Evolutionary conservation across 1,284 basidiomycete genomes (phyloP), one percentile per base, ranked within the genome.

Genomic region (Naganishia albida): DNA sequence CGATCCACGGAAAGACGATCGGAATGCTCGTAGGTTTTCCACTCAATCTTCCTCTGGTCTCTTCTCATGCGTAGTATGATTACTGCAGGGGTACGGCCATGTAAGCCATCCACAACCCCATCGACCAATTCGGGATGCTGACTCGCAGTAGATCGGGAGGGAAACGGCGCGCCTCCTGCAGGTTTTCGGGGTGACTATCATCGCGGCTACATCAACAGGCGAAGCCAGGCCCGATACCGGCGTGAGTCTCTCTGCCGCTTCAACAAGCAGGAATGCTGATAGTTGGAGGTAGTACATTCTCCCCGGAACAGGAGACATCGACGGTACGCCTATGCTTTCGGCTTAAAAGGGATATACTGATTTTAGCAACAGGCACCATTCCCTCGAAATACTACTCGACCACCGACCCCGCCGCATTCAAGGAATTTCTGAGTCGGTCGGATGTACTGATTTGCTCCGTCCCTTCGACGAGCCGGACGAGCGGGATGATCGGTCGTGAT

Each of bases 131-230:
- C 39, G 38, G 10, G 23, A 26, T 4, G 20, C 23, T 48, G 13
- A 23, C 20, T 3, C 13, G 3, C n/a, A 48, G 10, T 48, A 76
- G 60, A 74, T 78, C 42, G 77, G 69, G 3, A 66, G 77, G 10
- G 78, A 79, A 67, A 75, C 75, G 0, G 78, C 77, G 15, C 66
- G 78, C 1, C 62, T 79, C 25, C 69, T 79, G 28, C 70, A 75
- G 52, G 73, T 72, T 7, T 73, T 77, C 52, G 74, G 74, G 6
- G 70, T 73, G 25, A 60, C 71, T 18, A 68, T 80, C 51, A 73
- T 80, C 40, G 79, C 77, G 30, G 79, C 78, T 16, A 80, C 79
- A 63, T 74, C 77, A 12, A 69, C 59, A 13, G 77, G 79, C 1
- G 62, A 70, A 64, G 67, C 69, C 18, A 69, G 65, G 40, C 67